Base-by-base conservation (phyloP, 192 early-diverging fungal genomes). In the Rhizophagus clarus region DNA sequence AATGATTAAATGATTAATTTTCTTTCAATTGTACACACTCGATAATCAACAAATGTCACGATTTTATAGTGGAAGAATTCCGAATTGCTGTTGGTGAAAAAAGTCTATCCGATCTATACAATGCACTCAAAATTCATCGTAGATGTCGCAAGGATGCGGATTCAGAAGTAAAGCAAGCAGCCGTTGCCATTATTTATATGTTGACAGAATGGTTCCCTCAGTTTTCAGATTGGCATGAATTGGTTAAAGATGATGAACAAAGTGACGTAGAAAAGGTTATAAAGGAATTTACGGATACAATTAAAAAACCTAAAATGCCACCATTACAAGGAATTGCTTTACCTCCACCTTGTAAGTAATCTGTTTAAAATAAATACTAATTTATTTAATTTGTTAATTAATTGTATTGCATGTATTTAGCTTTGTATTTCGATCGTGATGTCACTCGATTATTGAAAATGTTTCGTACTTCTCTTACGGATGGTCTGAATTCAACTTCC, bases 381-480 rank as follows among this genome's bases (percentile, higher is more conserved):
- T 81, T n/a, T 22, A 15, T 81, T 26, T 22, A 17, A 72, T 0
- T 61, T 17, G 9, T 32, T 42, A 20, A 15, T 14, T 14, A 49
- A 7, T 24, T 60, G 5, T 80, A n/a, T 31, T 51, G 56, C 3
- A 14, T 34, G 14, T 51, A 67, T 4, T 14, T 76, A 82, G 90
- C 93, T 6, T 88, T 98, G 15, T 97, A 97, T 88, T 98, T 96
- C 88, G 97, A 99, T 88, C 95, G 97, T 75, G 91, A 93, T 28
- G 89, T 94, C n/a, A 94, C 94, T 68, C 91, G 90, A 70, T 88
- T 97, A 28, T 82, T 91, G 20, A 90, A 92, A 47, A 99, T 99
- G 97, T 99, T 92, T 85, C 86, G 90, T 28, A 93, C 91, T 47
- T 84, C 83, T 14, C 26, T 86, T 3, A 87, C 90, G 32, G 85